Evolutionary conservation across 345 rosid genomes (phyloP).

Genomic region (thale cress (Arabidopsis thaliana)): TAIR10.1 NC_003075.7:16069001-16069500

Average conservation of each 20-base stretch:
- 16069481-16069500: too few species aligned
- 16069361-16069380: too few species aligned
- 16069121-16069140: conserved; percentile 86
- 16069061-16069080: conserved; percentile 46
- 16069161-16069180: conserved; percentile 57
- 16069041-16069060: not conserved
- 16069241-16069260: conserved; percentile 86
- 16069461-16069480: too few species aligned
- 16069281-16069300: conserved; percentile 74
- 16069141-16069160: conserved; percentile 71
- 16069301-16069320: conserved; percentile 91
- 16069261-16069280: conserved; percentile 61
- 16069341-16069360: too few species aligned
- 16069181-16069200: conserved; percentile 88
- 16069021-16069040: not conserved
- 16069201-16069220: conserved; percentile 61
- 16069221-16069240: conserved; percentile 72
- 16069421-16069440: too few species aligned
- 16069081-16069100: conserved; percentile 71
- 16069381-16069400: too few species aligned
- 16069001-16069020: conserved; percentile 9
- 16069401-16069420: too few species aligned
- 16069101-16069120: conserved; percentile 95
- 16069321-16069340: conserved; percentile 72
- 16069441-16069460: too few species aligned